Evolutionary conservation across 257 asterid genomes (phyloP).

Genomic region (Osmanthus fragrans): DNA sequence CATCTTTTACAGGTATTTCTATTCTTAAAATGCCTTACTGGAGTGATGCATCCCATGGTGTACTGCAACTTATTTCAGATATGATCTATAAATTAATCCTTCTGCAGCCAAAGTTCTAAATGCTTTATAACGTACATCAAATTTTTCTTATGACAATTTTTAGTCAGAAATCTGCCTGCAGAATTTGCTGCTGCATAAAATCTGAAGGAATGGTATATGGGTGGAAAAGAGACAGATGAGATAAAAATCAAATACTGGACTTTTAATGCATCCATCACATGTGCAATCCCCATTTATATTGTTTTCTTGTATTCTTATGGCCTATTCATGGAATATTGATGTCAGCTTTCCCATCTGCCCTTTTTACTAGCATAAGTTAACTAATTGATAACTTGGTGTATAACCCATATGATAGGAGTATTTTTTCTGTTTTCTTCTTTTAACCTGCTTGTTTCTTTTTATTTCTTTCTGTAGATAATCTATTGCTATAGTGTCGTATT

Average conservation of each 20-base stretch:
- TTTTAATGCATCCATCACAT: background rate
- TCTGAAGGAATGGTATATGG: background rate
- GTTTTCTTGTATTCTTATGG: background rate
- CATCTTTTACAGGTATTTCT: conserved; percentile 68
- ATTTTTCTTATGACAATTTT: background rate
- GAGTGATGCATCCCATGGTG: background rate
- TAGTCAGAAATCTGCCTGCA: background rate
- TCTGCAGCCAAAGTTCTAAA: background rate
- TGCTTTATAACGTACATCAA: background rate
- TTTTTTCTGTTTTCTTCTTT: background rate
- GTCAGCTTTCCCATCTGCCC: background rate
- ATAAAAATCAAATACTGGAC: background rate
- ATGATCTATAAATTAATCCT: background rate
- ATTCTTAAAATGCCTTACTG: background rate
- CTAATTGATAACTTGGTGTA: background rate
- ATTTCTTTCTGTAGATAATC: conserved; percentile 13
- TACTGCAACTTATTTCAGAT: background rate
- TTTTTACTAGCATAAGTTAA: background rate
- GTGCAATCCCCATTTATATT: background rate
- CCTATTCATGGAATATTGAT: background rate
- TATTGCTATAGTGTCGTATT: conserved; percentile 13
- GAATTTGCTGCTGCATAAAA: background rate
- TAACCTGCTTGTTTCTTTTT: conserved; percentile 11
- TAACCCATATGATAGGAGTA: conserved; percentile 3
- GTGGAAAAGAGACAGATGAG: background rate